A percentile compares a stretch with the other conserved stretches of the same genome.
These are phyloP conservation scores for Rutidosis leptorrhynchoides DNA, from an alignment of 129 eudicot species.

Conservation along the genomic window DNA sequence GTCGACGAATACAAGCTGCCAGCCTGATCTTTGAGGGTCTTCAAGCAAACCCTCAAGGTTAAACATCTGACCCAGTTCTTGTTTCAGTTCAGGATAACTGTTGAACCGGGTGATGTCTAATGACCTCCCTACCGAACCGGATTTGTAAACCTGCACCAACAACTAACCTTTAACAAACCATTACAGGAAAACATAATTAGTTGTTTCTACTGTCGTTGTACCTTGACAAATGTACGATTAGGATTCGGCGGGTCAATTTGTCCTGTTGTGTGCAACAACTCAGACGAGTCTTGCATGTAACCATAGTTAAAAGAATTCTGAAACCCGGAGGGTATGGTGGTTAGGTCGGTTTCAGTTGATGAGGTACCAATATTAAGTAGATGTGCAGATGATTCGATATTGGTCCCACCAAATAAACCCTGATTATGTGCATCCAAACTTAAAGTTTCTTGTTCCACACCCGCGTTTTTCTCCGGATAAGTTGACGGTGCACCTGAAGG, in stretches of 20 bases:
- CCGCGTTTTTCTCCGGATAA: conserved; percentile 53
- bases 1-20: conserved; percentile 99
- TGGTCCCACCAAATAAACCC: conserved; percentile 59
- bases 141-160: conserved; percentile 87
- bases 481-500: conserved; percentile 45
- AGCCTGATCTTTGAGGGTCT: conserved; percentile 99
- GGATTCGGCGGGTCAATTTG: conserved; percentile 74
- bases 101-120: conserved; percentile 90
- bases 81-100: conserved; percentile 91
- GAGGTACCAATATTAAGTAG: conserved; percentile 52
- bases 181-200: too few species aligned
- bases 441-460: conserved; percentile 52
- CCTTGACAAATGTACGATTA: conserved; percentile 80
- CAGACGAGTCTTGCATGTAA: conserved; percentile 76
- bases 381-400: conserved; percentile 67
- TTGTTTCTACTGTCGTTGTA: too few species aligned
- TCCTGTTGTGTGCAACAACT: conserved; percentile 67
- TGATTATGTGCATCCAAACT: conserved; percentile 67
- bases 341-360: conserved; percentile 46
- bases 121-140: conserved; percentile 95
- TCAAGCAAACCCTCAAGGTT: conserved; percentile 86
- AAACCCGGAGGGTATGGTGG: conserved; percentile 73
- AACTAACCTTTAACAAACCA: too few species aligned
- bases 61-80: conserved; percentile 95
- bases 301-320: conserved; percentile 65